A percentile compares a stretch with the other conserved stretches of the same genome.
Conservation (phyloP, 1,139 yeast genomes). For the Hansenula sp. region DNA sequence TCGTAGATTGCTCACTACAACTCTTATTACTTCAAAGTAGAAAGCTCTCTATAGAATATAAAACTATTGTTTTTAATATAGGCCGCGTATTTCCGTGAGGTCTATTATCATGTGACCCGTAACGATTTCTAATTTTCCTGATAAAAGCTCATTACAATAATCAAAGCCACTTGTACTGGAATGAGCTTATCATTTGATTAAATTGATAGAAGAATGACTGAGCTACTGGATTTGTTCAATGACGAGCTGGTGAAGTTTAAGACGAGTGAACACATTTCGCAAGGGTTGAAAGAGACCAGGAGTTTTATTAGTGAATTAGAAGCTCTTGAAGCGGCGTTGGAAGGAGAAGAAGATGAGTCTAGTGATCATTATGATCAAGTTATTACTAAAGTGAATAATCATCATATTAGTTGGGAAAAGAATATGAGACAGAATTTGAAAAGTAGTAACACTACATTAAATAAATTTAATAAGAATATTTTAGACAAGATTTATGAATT, state of each 20-base stretch:
- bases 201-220: neutral
- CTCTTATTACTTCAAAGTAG: neutral
- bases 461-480: conserved; percentile 28
- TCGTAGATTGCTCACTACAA: neutral
- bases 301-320: neutral
- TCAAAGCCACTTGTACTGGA: no score
- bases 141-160: no score
- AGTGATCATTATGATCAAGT: neutral
- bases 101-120: neutral
- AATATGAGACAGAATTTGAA: conserved; percentile 24
- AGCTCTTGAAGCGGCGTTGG: conserved; percentile 1
- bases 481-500: conserved; percentile 31
- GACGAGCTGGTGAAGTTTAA: neutral
- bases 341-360: neutral
- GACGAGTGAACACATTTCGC: neutral
- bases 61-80: no score
- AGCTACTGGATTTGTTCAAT: neutral
- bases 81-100: neutral
- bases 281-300: neutral
- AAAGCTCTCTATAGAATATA: no score
- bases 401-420: conserved; percentile 27
- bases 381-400: conserved; percentile 14
- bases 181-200: no score
- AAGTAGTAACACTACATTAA: conserved; percentile 23
- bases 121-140: neutral